A percentile compares a stretch with the other conserved stretches of the same genome.
phyloP scores from a whole-genome alignment of 1,284 basidiomycete genomes.

The Gastroboletus turbinatus region DNA sequence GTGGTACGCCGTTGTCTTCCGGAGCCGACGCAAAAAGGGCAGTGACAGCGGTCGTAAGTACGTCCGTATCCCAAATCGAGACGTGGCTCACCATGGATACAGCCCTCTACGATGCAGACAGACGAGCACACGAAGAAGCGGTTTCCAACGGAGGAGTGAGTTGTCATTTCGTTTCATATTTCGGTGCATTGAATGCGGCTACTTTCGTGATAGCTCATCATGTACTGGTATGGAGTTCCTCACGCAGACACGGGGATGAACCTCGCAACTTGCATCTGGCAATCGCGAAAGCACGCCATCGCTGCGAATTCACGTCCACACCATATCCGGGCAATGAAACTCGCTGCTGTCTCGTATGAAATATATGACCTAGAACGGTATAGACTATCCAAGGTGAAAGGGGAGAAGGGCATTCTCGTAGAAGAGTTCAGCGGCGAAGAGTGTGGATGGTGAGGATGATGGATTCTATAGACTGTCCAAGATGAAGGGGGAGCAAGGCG shows the following conservation, averaged over 20 bases:
- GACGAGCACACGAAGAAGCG: slow-evolving; percentile 87
- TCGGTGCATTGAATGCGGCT: slow-evolving; percentile 2
- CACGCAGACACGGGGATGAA: slow-evolving; percentile 74
- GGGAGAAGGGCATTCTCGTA: slow-evolving; percentile 54
- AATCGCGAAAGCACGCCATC: slow-evolving; percentile 78
- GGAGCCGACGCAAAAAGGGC: slow-evolving; percentile 72
- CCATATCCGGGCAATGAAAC: slow-evolving; percentile 79
- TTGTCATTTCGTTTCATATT: slow-evolving; percentile 3
- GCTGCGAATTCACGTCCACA: slow-evolving; percentile 78
- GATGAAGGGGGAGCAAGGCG: neutral
- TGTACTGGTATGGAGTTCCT: slow-evolving; percentile 93
- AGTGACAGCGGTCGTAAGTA: slow-evolving; percentile 67
- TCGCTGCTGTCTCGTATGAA: slow-evolving; percentile 78
- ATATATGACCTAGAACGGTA: slow-evolving; percentile 78
- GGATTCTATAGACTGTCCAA: neutral
- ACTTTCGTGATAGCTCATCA: slow-evolving; percentile 51
- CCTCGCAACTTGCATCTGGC: slow-evolving; percentile 95
- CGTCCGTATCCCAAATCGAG: neutral
- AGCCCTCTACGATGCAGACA: slow-evolving; percentile 86
- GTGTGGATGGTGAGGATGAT: slow-evolving; percentile 61
- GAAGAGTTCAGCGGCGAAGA: slow-evolving; percentile 63
- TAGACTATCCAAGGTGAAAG: slow-evolving; percentile 62
- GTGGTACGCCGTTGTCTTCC: slow-evolving; percentile 90
- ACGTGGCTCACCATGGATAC: slow-evolving; percentile 13
- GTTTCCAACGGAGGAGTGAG: slow-evolving; percentile 79